Percentiles rank a stretch among this genome's conserved stretches.
These are phyloP conservation scores for Chamaenerion angustifolium DNA, from an alignment of 345 rosid genomes.

Conservation along the genomic window DNA sequence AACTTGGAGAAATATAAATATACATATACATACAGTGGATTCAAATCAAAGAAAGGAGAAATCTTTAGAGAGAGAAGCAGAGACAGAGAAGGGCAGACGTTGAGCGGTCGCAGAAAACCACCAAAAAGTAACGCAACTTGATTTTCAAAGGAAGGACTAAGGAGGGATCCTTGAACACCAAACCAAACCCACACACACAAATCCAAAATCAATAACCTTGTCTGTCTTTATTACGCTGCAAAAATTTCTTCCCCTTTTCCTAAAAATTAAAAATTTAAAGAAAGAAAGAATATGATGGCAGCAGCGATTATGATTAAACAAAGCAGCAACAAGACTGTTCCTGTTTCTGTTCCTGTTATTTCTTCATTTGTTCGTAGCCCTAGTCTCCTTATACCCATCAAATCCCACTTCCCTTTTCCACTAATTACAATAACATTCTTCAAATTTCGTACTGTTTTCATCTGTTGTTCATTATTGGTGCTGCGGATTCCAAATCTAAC, in stretches of 20 bases:
- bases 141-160: no score
- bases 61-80: no score
- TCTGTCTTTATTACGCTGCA: slow-evolving; percentile 10
- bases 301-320: slow-evolving; percentile 13
- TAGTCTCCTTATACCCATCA: no score
- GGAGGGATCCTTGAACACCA: not conserved
- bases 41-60: no score
- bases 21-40: no score
- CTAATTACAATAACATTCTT: not conserved
- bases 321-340: slow-evolving; percentile 1
- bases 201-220: slow-evolving; percentile 17
- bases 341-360: slow-evolving; percentile 13
- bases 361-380: slow-evolving; percentile 2
- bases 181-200: not conserved
- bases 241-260: not conserved
- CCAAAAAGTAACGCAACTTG: not conserved
- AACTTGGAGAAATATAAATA: no score
- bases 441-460: slow-evolving; percentile 10
- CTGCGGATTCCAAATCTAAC: slow-evolving; percentile 21
- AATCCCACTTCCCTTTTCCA: no score
- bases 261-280: slow-evolving; percentile 1
- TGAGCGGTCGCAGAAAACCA: no score
- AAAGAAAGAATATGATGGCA: slow-evolving; percentile 6
- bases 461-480: slow-evolving; percentile 6
- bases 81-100: no score